These are phyloP conservation scores for Balamuthia mandrillaris DNA, from an alignment of 208 protist species.

Conservation along the genomic window DNA sequence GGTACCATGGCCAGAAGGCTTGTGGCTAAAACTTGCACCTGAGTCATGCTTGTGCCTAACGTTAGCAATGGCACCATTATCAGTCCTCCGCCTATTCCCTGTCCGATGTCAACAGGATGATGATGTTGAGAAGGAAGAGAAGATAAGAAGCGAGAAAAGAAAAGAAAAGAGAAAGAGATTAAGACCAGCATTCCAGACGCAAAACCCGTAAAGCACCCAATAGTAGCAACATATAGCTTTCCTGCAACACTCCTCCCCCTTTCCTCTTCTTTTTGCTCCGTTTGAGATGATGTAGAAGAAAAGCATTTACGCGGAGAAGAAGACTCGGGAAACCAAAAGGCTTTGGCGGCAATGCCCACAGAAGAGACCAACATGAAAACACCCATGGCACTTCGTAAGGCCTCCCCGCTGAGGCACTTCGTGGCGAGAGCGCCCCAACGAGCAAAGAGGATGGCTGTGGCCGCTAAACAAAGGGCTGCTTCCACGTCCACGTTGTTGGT, in stretches of 20 bases:
- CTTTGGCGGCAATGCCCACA: background rate
- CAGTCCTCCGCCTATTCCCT: background rate
- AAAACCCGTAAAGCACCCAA: background rate
- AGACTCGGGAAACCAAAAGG: too few species aligned
- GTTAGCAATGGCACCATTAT: slow-evolving; percentile 4
- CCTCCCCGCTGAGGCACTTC: background rate
- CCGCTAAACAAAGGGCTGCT: background rate
- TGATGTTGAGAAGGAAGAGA: background rate
- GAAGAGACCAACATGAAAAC: background rate
- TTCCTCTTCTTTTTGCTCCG: too few species aligned
- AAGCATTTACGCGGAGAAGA: too few species aligned
- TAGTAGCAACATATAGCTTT: too few species aligned
- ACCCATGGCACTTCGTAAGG: background rate
- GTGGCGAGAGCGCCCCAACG: background rate
- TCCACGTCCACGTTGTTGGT: background rate
- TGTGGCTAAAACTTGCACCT: background rate
- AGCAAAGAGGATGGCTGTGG: background rate
- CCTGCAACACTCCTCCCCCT: too few species aligned
- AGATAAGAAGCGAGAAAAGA: background rate
- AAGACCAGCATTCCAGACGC: background rate
- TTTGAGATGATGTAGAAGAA: too few species aligned
- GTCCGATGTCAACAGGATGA: background rate
- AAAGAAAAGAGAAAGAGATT: background rate
- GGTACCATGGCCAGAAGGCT: slow-evolving; percentile 11
- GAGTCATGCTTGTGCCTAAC: background rate